Percentiles rank a stretch among this genome's conserved stretches.
Conservation (phyloP, 441 rosid genomes). For the Capsella rubella region DNA sequence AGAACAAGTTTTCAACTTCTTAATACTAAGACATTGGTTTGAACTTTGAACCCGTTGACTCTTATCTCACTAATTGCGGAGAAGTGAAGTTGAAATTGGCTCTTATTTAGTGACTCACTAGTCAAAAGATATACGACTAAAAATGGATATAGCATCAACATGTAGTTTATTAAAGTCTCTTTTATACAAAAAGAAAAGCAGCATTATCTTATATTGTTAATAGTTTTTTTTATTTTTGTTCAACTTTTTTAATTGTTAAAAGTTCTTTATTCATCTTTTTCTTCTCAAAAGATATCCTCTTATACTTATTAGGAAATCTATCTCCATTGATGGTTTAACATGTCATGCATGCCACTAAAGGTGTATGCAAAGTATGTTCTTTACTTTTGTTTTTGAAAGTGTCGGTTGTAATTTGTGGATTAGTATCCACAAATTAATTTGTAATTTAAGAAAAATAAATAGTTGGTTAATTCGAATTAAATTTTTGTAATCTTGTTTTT, state of each 20-base stretch:
- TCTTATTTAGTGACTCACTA: too few relatives aligned
- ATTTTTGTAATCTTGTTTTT: too few relatives aligned
- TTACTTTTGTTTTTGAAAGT: neutral
- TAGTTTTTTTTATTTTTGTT: neutral
- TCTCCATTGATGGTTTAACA: slow-evolving; percentile 26
- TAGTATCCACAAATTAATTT: neutral
- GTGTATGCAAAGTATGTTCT: slow-evolving; percentile 14
- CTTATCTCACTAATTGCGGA: too few relatives aligned
- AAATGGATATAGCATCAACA: neutral
- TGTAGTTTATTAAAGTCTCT: slow-evolving; percentile 1
- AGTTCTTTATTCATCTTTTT: slow-evolving; percentile 4
- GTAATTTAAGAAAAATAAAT: too few relatives aligned
- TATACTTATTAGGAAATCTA: slow-evolving; percentile 5
- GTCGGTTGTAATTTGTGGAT: neutral
- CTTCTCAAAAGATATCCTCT: slow-evolving; percentile 11
- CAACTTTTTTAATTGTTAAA: neutral
- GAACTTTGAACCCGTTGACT: too few relatives aligned
- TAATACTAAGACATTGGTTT: too few relatives aligned
- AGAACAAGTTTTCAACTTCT: too few relatives aligned
- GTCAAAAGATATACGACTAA: neutral
- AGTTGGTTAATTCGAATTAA: too few relatives aligned
- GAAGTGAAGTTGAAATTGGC: too few relatives aligned
- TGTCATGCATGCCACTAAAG: slow-evolving; percentile 36
- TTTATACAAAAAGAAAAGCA: neutral
- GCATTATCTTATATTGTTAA: neutral